Percentiles rank a stretch among this genome's conserved stretches.
Conservation (phyloP, 306 rosid species). For the Mucuna pruriens region DNA sequence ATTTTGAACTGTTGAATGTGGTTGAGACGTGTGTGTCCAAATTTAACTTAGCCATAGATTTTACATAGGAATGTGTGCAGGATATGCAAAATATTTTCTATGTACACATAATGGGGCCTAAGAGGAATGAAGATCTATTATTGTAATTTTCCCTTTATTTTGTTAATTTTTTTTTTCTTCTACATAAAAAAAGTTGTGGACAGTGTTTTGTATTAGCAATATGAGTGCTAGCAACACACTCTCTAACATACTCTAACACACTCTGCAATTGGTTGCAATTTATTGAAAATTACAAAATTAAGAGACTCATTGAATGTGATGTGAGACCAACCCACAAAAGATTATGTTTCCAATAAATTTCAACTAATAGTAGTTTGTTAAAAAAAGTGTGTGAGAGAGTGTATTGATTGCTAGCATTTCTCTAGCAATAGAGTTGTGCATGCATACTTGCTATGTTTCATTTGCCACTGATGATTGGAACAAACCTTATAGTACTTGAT, state of each 20-base stretch:
- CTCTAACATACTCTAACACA: too few species aligned
- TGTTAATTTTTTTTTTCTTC: background rate
- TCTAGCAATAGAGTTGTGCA: background rate
- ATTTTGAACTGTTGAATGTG: background rate
- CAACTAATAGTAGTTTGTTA: too few species aligned
- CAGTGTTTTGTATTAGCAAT: background rate
- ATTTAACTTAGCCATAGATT: background rate
- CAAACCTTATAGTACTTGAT: background rate
- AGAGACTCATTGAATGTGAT: too few species aligned
- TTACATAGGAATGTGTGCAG: background rate
- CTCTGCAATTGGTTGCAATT: too few species aligned
- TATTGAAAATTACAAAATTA: too few species aligned
- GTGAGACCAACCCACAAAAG: too few species aligned
- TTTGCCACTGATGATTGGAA: conserved; percentile 1
- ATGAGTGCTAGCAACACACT: too few species aligned
- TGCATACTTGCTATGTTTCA: background rate
- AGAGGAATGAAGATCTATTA: conserved; percentile 2
- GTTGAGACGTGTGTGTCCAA: background rate
- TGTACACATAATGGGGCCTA: background rate
- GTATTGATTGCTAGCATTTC: too few species aligned
- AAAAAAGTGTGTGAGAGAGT: too few species aligned
- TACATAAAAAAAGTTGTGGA: background rate
- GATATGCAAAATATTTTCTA: background rate
- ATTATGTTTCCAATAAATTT: too few species aligned
- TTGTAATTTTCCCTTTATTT: conserved; percentile 11